Base-by-base conservation (phyloP, 805 yeast genomes). In the Zygotorulaspora florentina region DNA sequence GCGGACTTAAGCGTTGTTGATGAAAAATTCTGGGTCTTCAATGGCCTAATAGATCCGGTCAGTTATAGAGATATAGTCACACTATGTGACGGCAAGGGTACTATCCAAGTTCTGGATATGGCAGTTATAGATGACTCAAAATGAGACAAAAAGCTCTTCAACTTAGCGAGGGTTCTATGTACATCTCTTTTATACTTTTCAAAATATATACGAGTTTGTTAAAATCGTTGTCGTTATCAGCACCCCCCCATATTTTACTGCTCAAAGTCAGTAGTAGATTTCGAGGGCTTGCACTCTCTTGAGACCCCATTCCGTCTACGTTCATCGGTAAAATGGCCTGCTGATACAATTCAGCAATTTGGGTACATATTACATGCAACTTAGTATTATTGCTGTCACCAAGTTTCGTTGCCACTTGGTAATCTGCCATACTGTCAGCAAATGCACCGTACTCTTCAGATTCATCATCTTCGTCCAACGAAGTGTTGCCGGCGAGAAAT, bases 21-120 rank as follows among this genome's bases (percentile, higher is more conserved):
- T 46, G 78, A 72, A 11, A 73, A 69, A 41, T 43, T 51, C 10
- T 79, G 81, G 76, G 80, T 76, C 40, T 74, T 79, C 11, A 71
- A 75, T 10, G 87, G 88, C 2, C 73, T 85, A 26, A 86, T 90
- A 27, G 96, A 90, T 59, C 98, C 98, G 0, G 86, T 87, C 10
- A 79, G 77, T 55, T 90, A 86, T 63, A 76, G 89, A 53, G 81
- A 77, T 10, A 66, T 90, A 18, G 84, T 83, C 2, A 83, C 80
- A 40, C 53, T 83, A 5, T 74, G 85, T 43, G 75, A 71, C 45
- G 67, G 77, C 23, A 72, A 73, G 46, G 93, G 88, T 2, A 69
- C 79, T 1, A 36, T 53, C 9, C 96, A 90, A 64, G 93, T 90
- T 7, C 67, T 90, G 49, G 96, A 88, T 55, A 83, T 86, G 85